Percentiles rank a stretch among this genome's conserved stretches.
These are phyloP conservation scores for Fusarium papillatum DNA, from an alignment of 2,329 filamentous ascomycete genomes.

Conservation along the genomic window DNA sequence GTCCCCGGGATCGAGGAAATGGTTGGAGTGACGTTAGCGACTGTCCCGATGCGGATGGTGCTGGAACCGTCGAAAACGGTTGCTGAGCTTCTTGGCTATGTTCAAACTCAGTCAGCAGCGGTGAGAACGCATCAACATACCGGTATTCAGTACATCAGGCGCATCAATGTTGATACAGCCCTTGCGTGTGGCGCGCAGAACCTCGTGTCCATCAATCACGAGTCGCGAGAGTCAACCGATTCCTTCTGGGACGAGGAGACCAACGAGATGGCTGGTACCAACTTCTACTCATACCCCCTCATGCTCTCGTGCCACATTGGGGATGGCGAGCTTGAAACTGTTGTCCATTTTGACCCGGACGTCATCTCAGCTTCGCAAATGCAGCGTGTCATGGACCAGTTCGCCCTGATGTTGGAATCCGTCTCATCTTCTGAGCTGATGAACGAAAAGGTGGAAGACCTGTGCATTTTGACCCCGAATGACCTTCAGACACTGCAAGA, in stretches of 20 bases:
- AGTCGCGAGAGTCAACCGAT: constrained; percentile 7
- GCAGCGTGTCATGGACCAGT: constrained; percentile 34
- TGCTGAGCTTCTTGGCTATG: constrained; percentile 4
- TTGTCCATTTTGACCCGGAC: constrained; percentile 34
- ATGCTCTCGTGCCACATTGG: constrained; percentile 40
- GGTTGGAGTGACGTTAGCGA: constrained; percentile 33
- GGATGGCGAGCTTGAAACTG: constrained; percentile 30
- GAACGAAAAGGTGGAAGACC: neutral
- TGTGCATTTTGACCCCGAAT: constrained; percentile 6
- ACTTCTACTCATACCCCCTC: constrained; percentile 42
- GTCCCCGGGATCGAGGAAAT: constrained; percentile 36
- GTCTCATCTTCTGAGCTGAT: constrained; percentile 1
- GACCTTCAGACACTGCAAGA: constrained; percentile 13
- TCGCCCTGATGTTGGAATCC: constrained; percentile 20
- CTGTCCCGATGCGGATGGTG: constrained; percentile 28
- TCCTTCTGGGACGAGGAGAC: constrained; percentile 34
- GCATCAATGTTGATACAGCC: constrained; percentile 20
- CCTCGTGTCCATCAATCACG: constrained; percentile 38
- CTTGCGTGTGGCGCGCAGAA: constrained; percentile 39
- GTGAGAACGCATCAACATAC: constrained; percentile 26
- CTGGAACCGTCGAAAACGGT: constrained; percentile 8
- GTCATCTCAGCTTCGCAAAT: constrained; percentile 23
- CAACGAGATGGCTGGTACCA: constrained; percentile 40
- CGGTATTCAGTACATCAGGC: constrained; percentile 37
- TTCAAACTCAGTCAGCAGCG: constrained; percentile 28